phyloP scores from a whole-genome alignment of 192 early-diverging fungal species.

The Dissophora ornata region DNA sequence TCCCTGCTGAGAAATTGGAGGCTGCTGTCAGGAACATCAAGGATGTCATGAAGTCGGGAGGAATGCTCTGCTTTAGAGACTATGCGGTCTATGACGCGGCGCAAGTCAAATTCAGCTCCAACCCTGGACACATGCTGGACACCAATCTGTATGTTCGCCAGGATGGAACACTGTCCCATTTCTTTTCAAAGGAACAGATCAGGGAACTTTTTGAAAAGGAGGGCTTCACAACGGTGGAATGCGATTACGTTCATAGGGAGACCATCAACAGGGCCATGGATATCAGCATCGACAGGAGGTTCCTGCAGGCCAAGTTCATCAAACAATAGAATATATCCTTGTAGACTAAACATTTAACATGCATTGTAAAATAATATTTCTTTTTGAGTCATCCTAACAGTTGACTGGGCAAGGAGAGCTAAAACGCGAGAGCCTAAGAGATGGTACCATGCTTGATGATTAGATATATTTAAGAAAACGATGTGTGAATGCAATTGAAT shows the following conservation, averaged over 20 bases:
- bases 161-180: conserved; percentile 95
- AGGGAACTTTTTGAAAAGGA: conserved; percentile 70
- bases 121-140: conserved; percentile 86
- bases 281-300: conserved; percentile 76
- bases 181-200: conserved; percentile 80
- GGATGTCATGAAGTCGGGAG: conserved; percentile 87
- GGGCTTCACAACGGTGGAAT: conserved; percentile 66
- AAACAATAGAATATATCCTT: conserved; percentile 54
- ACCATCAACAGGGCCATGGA: conserved; percentile 76
- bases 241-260: conserved; percentile 75
- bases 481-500: not conserved
- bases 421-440: not conserved
- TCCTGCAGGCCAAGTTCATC: conserved; percentile 81
- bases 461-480: conserved; percentile 4
- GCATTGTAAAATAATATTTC: too few species aligned
- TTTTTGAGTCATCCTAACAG: too few species aligned
- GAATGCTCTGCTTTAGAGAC: conserved; percentile 92
- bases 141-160: conserved; percentile 97
- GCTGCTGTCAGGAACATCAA: conserved; percentile 84
- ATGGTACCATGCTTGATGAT: not conserved
- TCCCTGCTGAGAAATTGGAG: conserved; percentile 88
- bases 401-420: too few species aligned
- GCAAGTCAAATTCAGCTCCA: conserved; percentile 86
- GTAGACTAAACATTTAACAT: too few species aligned
- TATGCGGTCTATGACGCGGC: conserved; percentile 97